A percentile compares a stretch with the other conserved stretches of the same genome.
phyloP scores from a whole-genome alignment of 768 basidiomycete genomes.

The Russula compacta region DNA sequence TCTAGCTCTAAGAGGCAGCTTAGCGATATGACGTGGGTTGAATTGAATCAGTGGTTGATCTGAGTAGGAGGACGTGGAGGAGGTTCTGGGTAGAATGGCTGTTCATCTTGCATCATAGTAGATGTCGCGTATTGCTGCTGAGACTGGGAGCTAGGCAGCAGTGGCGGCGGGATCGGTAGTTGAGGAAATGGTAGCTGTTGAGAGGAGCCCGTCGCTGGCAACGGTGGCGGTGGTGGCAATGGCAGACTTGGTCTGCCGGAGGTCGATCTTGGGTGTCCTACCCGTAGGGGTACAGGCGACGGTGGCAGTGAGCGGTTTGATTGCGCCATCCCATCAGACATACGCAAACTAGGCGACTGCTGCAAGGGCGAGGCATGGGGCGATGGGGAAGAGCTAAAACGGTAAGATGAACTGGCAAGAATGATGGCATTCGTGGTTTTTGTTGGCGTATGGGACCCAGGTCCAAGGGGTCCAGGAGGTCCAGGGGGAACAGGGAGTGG shows the following conservation, averaged over 20 bases:
- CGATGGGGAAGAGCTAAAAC: slow-evolving; percentile 10
- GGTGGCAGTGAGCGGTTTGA: slow-evolving; percentile 19
- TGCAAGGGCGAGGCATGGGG: slow-evolving; percentile 14
- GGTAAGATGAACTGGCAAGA: slow-evolving; percentile 9
- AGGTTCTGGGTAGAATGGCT: slow-evolving; percentile 25
- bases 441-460: slow-evolving; percentile 11
- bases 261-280: slow-evolving; percentile 19
- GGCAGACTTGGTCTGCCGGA: slow-evolving; percentile 44
- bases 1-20: slow-evolving; percentile 17
- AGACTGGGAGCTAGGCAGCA: slow-evolving; percentile 13
- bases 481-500: slow-evolving; percentile 20
- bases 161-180: slow-evolving; percentile 7
- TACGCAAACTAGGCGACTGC: slow-evolving; percentile 5
- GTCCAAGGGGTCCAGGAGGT: slow-evolving; percentile 19
- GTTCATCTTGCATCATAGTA: slow-evolving; percentile 20
- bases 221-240: slow-evolving; percentile 29
- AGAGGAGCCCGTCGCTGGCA: slow-evolving; percentile 28
- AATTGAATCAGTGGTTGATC: slow-evolving; percentile 2
- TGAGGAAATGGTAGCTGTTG: slow-evolving; percentile 25
- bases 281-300: slow-evolving; percentile 7
- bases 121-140: slow-evolving; percentile 20
- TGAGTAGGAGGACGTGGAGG: slow-evolving; percentile 25
- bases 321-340: slow-evolving; percentile 5
- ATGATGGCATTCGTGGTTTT: not conserved
- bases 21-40: slow-evolving; percentile 11